Evolutionary conservation across 768 basidiomycete species (phyloP).

Genomic region (Mycena rebaudengoi): DNA sequence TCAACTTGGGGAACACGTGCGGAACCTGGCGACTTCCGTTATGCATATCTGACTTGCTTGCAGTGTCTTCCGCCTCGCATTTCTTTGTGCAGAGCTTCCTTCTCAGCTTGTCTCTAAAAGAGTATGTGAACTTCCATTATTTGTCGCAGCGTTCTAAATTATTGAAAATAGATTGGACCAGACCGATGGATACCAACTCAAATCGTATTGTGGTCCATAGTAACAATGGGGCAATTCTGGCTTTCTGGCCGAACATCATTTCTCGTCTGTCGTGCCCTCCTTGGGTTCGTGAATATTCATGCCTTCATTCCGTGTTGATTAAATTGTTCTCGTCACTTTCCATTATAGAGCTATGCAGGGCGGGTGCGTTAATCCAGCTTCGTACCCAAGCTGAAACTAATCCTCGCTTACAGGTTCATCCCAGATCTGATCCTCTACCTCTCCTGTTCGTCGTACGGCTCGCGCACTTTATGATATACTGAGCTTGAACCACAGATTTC

Average conservation of each 20-base stretch:
- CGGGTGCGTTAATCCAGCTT: constrained; percentile 41
- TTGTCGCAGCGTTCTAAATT: background rate
- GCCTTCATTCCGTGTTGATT: background rate
- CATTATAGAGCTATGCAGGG: constrained; percentile 52
- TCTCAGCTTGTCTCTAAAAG: constrained; percentile 71
- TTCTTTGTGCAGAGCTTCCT: constrained; percentile 65
- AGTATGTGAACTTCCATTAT: constrained; percentile 37
- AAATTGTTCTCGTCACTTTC: background rate
- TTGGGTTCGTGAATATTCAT: constrained; percentile 44
- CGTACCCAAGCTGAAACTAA: background rate
- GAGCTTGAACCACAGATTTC: constrained; percentile 50
- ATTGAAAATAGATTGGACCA: constrained; percentile 54
- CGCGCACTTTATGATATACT: background rate
- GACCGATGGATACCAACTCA: constrained; percentile 72
- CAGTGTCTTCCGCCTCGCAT: constrained; percentile 55
- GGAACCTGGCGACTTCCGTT: background rate
- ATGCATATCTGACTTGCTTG: background rate
- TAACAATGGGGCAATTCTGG: constrained; percentile 64
- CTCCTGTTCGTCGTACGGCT: constrained; percentile 51
- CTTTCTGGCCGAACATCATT: constrained; percentile 61
- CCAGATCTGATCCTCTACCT: constrained; percentile 70
- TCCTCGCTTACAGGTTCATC: constrained; percentile 51
- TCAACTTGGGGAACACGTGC: constrained; percentile 61
- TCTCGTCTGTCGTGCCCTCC: constrained; percentile 55
- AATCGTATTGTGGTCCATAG: constrained; percentile 63